Percentiles rank a stretch among this genome's conserved stretches.
Conservation (phyloP, 192 early-diverging fungal species). For the Backusella circina region DNA sequence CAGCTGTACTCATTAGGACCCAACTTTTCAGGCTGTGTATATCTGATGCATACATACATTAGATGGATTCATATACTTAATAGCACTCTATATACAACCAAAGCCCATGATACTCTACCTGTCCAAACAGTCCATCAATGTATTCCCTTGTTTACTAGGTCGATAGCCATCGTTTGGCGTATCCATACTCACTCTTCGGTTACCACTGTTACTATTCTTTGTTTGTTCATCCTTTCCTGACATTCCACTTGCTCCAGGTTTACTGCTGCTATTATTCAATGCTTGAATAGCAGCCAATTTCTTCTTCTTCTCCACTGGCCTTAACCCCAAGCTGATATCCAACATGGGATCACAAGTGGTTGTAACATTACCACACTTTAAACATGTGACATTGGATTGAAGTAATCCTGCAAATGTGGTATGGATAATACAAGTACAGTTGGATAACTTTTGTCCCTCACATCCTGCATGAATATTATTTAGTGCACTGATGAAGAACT, state of each 20-base stretch:
- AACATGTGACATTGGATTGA: slow-evolving; percentile 89
- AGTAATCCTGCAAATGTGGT: slow-evolving; percentile 85
- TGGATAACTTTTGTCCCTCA: slow-evolving; percentile 37
- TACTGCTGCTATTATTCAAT: neutral
- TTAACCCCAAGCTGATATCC: slow-evolving; percentile 87
- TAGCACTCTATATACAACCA: neutral
- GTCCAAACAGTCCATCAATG: slow-evolving; percentile 64
- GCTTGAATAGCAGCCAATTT: slow-evolving; percentile 1
- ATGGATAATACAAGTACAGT: slow-evolving; percentile 87
- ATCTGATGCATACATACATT: slow-evolving; percentile 22
- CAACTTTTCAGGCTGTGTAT: slow-evolving; percentile 80
- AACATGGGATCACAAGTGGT: slow-evolving; percentile 85
- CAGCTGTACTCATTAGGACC: slow-evolving; percentile 65
- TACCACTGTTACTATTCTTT: neutral
- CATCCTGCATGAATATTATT: slow-evolving; percentile 80
- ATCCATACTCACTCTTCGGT: neutral
- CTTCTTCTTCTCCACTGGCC: slow-evolving; percentile 34
- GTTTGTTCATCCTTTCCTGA: neutral
- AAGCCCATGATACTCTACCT: slow-evolving; percentile 36
- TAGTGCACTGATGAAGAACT: slow-evolving; percentile 90
- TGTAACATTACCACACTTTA: slow-evolving; percentile 72
- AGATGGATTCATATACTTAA: neutral
- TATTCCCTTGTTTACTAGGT: slow-evolving; percentile 28
- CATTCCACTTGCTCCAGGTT: neutral
- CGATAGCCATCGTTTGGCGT: neutral